These are phyloP conservation scores for Pouteria glomerata DNA, from an alignment of 148 eudicot genomes.

Conservation along the genomic window DNA sequence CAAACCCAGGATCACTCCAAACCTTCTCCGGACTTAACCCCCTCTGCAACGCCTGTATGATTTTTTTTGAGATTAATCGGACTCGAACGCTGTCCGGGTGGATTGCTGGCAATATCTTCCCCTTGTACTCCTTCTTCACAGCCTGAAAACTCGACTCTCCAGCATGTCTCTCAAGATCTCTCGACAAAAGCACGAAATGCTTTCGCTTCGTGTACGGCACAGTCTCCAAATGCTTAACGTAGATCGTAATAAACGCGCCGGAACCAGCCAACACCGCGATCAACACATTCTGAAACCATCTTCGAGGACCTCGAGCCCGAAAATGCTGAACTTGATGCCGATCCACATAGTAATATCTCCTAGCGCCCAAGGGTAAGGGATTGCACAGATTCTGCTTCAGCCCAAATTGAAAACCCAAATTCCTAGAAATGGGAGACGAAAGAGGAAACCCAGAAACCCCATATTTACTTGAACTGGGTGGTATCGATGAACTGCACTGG, in stretches of 20 bases:
- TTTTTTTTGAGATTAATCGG: slow-evolving; percentile 56
- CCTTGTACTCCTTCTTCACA: slow-evolving; percentile 42
- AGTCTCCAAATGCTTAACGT: slow-evolving; percentile 54
- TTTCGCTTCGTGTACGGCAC: slow-evolving; percentile 70
- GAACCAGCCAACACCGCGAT: slow-evolving; percentile 41
- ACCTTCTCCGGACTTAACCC: slow-evolving; percentile 65
- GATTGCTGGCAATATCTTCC: slow-evolving; percentile 66
- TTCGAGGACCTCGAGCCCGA: slow-evolving; percentile 47
- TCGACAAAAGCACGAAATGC: slow-evolving; percentile 59
- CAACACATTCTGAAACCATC: slow-evolving; percentile 53
- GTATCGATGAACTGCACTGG: not conserved
- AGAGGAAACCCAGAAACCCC: slow-evolving; percentile 13
- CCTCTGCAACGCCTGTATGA: slow-evolving; percentile 65
- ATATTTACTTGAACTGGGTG: slow-evolving; percentile 12
- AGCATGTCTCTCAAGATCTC: slow-evolving; percentile 32
- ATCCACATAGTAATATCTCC: slow-evolving; percentile 69
- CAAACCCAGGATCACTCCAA: slow-evolving; percentile 67
- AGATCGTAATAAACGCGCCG: slow-evolving; percentile 42
- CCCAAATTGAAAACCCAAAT: slow-evolving; percentile 19
- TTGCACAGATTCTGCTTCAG: slow-evolving; percentile 15
- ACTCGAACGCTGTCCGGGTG: slow-evolving; percentile 80
- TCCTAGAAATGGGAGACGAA: slow-evolving; percentile 38
- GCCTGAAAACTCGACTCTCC: slow-evolving; percentile 52
- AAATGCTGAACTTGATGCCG: slow-evolving; percentile 53
- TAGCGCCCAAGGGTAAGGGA: slow-evolving; percentile 23